phyloP scores from a whole-genome alignment of 176 grass and related monocot species.

The Eragrostis curvula region DNA sequence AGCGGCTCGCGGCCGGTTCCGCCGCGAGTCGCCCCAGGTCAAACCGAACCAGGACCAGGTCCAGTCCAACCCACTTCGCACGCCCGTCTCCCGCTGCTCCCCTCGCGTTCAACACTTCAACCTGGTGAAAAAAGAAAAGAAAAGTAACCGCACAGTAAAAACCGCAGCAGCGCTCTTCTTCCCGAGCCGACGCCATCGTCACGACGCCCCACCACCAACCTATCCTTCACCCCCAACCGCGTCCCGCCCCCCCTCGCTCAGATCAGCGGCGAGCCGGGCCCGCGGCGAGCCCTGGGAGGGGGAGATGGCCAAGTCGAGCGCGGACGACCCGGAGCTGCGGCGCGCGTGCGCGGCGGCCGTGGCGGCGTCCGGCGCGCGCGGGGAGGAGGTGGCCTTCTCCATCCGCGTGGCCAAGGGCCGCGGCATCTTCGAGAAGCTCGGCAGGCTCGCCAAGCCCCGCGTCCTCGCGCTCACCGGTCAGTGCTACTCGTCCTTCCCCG shows the following conservation, averaged over 20 bases:
- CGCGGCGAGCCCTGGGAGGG: neutral
- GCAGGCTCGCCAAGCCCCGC: slow-evolving; percentile 88
- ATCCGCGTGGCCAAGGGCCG: slow-evolving; percentile 96
- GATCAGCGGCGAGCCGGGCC: slow-evolving; percentile 43
- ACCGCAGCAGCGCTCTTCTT: neutral
- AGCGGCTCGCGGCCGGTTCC: neutral
- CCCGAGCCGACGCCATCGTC: slow-evolving; percentile 24
- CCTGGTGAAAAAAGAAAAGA: neutral
- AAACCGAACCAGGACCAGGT: neutral
- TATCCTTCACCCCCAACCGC: neutral
- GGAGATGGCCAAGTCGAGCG: slow-evolving; percentile 83
- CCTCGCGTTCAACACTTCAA: too few species aligned
- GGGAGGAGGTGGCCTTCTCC: slow-evolving; percentile 80
- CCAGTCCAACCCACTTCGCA: neutral
- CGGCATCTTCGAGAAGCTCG: slow-evolving; percentile 97
- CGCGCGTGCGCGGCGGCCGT: slow-evolving; percentile 73
- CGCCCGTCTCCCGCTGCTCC: neutral
- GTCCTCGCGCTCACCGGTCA: slow-evolving; percentile 86
- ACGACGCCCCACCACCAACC: slow-evolving; percentile 26
- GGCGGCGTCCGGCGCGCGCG: slow-evolving; percentile 62
- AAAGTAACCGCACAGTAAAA: neutral
- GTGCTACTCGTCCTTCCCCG: neutral
- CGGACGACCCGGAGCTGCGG: slow-evolving; percentile 86
- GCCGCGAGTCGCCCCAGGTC: neutral
- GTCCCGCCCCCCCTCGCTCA: neutral